Conservation (phyloP, 2,329 filamentous ascomycete species). For the Colletotrichum sp. region DNA sequence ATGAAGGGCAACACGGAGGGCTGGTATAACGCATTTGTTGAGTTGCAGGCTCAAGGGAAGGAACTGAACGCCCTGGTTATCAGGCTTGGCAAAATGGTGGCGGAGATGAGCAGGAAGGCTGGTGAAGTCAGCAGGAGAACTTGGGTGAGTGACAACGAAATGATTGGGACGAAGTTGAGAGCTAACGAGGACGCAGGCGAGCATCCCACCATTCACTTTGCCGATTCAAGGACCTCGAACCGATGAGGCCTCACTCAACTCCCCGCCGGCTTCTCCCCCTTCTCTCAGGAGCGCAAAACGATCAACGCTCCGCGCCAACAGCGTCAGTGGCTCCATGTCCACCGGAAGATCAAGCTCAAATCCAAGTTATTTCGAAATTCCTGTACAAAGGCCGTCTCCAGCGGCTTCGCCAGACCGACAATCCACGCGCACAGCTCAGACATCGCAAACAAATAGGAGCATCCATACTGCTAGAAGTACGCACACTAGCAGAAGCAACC, state of each 20-base stretch:
- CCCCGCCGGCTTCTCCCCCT: constrained; percentile 27
- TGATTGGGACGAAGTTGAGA: background rate
- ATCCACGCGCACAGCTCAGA: background rate
- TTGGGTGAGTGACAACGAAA: constrained; percentile 59
- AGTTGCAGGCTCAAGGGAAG: constrained; percentile 75
- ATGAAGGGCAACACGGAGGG: constrained; percentile 95
- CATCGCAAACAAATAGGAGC: background rate
- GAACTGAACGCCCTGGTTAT: constrained; percentile 73
- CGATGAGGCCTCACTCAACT: constrained; percentile 20
- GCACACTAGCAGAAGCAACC: constrained; percentile 9
- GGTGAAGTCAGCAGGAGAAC: constrained; percentile 82
- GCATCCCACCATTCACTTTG: constrained; percentile 22
- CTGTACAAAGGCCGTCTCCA: constrained; percentile 9
- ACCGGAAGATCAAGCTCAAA: constrained; percentile 18
- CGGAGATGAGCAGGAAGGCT: constrained; percentile 85
- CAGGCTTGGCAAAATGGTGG: constrained; percentile 77
- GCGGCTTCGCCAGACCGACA: constrained; percentile 6
- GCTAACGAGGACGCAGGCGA: constrained; percentile 12
- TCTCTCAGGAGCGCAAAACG: constrained; percentile 17
- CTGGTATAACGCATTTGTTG: constrained; percentile 82
- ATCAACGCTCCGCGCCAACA: constrained; percentile 18
- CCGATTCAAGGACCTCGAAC: constrained; percentile 24
- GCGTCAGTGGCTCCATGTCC: constrained; percentile 17
- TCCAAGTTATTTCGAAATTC: constrained; percentile 28
- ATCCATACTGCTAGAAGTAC: constrained; percentile 1